phyloP scores from a whole-genome alignment of 345 rosid genomes.

The Adansonia digitata region DNA sequence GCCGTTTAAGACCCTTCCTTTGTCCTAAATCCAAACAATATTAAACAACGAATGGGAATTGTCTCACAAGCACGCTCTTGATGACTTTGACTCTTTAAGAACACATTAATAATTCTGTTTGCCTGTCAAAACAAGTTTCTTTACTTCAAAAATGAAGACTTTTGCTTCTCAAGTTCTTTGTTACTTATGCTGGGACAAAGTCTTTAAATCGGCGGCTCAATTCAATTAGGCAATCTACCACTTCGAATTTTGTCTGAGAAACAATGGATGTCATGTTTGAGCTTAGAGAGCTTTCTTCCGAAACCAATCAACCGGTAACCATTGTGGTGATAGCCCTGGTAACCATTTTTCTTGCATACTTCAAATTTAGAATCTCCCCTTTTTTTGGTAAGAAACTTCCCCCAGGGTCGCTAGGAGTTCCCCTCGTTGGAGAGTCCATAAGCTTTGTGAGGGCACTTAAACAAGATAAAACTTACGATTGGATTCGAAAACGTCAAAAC shows the following conservation, averaged over 20 bases:
- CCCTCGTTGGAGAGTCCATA: conserved; percentile 25
- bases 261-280: background rate
- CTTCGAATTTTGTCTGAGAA: background rate
- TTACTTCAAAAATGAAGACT: too few species aligned
- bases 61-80: too few species aligned
- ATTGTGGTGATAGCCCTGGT: background rate
- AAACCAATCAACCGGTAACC: background rate
- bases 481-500: conserved; percentile 13
- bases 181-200: too few species aligned
- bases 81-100: background rate
- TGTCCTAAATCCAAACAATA: background rate
- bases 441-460: conserved; percentile 16
- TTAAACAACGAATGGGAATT: too few species aligned
- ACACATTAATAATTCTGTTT: background rate
- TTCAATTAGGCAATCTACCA: background rate
- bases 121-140: too few species aligned
- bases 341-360: background rate
- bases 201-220: background rate
- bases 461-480: conserved; percentile 3
- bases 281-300: background rate
- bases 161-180: too few species aligned
- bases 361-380: background rate
- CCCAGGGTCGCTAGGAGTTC: background rate
- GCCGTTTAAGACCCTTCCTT: background rate
- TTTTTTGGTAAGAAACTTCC: conserved; percentile 14